A percentile compares a stretch with the other conserved stretches of the same genome.
phyloP scores from a whole-genome alignment of 106 monocot genomes.

The Narthecium ossifragum region DNA sequence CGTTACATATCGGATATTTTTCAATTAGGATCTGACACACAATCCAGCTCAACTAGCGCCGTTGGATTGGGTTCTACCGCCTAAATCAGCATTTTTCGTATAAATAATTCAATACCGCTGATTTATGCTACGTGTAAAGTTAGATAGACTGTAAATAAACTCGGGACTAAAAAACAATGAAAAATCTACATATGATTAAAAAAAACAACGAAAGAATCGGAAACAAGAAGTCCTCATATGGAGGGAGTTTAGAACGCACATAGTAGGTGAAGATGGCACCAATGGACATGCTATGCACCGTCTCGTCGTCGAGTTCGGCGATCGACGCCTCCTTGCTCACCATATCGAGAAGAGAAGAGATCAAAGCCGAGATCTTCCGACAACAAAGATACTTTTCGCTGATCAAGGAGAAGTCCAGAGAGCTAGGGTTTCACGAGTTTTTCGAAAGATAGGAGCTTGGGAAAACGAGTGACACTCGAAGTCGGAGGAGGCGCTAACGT shows the following conservation, averaged over 20 bases:
- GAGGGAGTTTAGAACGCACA: conserved; percentile 11
- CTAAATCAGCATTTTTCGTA: no score
- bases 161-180: neutral
- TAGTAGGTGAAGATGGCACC: conserved; percentile 58
- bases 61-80: no score
- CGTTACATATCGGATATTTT: no score
- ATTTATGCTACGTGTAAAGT: no score
- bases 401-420: no score
- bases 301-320: conserved; percentile 35
- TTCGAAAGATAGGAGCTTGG: no score
- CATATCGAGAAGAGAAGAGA: neutral
- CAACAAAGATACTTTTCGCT: neutral
- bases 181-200: neutral
- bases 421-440: no score
- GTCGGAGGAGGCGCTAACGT: no score
- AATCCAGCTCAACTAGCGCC: no score
- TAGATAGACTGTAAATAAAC: neutral
- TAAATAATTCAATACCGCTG: no score
- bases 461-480: no score
- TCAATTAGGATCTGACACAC: no score
- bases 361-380: neutral
- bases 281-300: conserved; percentile 49
- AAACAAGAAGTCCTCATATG: neutral
- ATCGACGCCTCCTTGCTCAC: conserved; percentile 21
- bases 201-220: conserved; percentile 1